A percentile compares a stretch with the other conserved stretches of the same genome.
Evolutionary conservation across 2,329 filamentous ascomycete species (phyloP).

Genomic region (Mycogone perniciosa): DNA sequence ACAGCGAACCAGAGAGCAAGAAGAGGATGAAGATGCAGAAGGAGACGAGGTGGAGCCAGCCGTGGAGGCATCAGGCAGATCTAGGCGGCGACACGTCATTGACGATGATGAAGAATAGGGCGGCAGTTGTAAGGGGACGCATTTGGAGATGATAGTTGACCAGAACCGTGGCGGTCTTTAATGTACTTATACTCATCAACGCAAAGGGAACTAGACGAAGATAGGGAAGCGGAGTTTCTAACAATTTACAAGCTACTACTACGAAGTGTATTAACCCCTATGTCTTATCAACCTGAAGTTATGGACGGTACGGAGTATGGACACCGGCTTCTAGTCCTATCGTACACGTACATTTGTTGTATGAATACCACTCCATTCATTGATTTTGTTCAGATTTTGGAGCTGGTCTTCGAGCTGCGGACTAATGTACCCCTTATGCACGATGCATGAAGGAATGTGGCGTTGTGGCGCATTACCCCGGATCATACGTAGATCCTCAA

Average conservation of each 20-base stretch:
- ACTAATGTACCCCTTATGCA: not conserved
- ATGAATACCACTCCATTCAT: no score
- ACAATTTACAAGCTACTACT: no score
- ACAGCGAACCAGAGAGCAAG: constrained; percentile 44
- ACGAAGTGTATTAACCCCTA: no score
- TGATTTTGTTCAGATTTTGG: no score
- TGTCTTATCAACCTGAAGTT: no score
- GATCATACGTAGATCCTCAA: constrained; percentile 7
- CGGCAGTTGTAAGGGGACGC: not conserved
- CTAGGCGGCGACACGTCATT: constrained; percentile 50
- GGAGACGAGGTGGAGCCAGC: constrained; percentile 45
- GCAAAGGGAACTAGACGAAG: not conserved
- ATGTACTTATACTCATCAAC: not conserved
- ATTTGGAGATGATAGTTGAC: not conserved
- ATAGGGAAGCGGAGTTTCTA: not conserved
- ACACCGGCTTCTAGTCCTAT: no score
- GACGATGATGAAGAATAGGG: constrained; percentile 47
- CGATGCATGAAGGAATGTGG: not conserved
- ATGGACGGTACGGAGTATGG: no score
- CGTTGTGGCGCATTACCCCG: constrained; percentile 6
- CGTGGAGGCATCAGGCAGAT: constrained; percentile 35
- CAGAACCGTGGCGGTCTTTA: not conserved
- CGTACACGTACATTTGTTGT: no score
- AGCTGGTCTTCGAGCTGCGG: not conserved
- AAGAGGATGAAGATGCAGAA: constrained; percentile 49